Evolutionary conservation across 176 grass and related monocot genomes (phyloP).

Genomic region (Carex scoparia): DNA sequence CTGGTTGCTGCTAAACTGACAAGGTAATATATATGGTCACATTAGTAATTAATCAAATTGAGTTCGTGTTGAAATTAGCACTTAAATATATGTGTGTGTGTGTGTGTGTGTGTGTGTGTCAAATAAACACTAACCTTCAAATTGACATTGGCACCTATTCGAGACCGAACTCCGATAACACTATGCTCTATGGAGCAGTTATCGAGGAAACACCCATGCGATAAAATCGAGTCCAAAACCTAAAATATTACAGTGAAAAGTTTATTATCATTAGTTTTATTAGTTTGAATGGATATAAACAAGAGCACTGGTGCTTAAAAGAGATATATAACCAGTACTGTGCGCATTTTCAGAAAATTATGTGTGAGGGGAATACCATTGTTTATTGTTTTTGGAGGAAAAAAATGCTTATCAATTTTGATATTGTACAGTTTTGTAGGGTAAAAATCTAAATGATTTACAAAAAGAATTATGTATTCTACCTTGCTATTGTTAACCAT

Average conservation of each 20-base stretch:
- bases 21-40: slow-evolving; percentile 35
- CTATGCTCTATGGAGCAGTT: slow-evolving; percentile 64
- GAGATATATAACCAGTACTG: too few relatives aligned
- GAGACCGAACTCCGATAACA: slow-evolving; percentile 73
- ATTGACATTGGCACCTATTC: slow-evolving; percentile 56
- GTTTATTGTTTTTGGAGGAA: too few relatives aligned
- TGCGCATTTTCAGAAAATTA: too few relatives aligned
- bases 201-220: slow-evolving; percentile 79
- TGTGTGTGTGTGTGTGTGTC: too few relatives aligned
- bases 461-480: neutral
- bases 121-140: slow-evolving; percentile 48
- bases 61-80: neutral
- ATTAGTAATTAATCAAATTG: neutral
- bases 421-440: too few relatives aligned
- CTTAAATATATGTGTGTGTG: neutral
- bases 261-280: too few relatives aligned
- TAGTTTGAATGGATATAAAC: too few relatives aligned
- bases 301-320: too few relatives aligned
- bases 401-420: too few relatives aligned
- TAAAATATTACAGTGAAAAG: slow-evolving; percentile 9
- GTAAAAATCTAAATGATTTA: neutral
- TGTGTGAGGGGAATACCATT: too few relatives aligned
- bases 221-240: slow-evolving; percentile 83
- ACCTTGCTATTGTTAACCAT: slow-evolving; percentile 72
- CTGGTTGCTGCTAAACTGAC: slow-evolving; percentile 56